Evolutionary conservation across 345 rosid genomes (phyloP), one percentile per base, ranked within the genome.

Genomic region (Citrus sinensis): DNA sequence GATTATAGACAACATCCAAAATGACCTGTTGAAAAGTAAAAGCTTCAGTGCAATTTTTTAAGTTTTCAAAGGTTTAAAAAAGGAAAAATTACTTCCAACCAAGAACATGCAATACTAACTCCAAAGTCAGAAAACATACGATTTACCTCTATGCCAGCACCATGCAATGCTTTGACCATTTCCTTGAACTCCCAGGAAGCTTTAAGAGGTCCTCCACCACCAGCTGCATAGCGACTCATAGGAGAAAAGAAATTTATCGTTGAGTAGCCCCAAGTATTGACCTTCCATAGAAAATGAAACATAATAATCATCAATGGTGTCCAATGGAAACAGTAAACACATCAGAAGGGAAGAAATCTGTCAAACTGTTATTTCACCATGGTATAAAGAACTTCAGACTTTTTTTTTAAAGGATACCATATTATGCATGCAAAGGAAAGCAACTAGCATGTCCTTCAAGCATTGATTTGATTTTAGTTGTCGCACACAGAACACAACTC

Each of bases 181-280:
- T 92, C 90, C 85, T 93, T 93, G 73, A 95, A 90, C 87, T 95
- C 99, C 76, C 69, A 58, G 1, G 94, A 91, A 79, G 99, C 99
- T 84, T 82, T 89, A 67, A 87, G 56, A 55, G 97, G 96, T 67
- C 97, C 96, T 54, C 93, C 97, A 72, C 94, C 96, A 51, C 86
- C 85, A 86, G 93, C 91, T 75, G 97, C 94, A 83, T 95, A 95
- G 76, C 97, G 96, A 80, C 89, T 92, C 99, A 95, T 93, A 7
- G 99, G 98, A 85, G 99, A 84, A 81, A 95, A 95, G 90, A 95
- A 95, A 86, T 95, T 95, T 86, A 92, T 87, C 14, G 99, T 95
- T 7, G 99, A 95, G 80, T 95, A 95, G 75, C 99, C 99, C 99
- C 99, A 95, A 51, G 97, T 95, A 82, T 95, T 95, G 76, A 95